Base-by-base conservation (phyloP, 768 basidiomycete genomes). In the Guyanaporus albipodus region DNA sequence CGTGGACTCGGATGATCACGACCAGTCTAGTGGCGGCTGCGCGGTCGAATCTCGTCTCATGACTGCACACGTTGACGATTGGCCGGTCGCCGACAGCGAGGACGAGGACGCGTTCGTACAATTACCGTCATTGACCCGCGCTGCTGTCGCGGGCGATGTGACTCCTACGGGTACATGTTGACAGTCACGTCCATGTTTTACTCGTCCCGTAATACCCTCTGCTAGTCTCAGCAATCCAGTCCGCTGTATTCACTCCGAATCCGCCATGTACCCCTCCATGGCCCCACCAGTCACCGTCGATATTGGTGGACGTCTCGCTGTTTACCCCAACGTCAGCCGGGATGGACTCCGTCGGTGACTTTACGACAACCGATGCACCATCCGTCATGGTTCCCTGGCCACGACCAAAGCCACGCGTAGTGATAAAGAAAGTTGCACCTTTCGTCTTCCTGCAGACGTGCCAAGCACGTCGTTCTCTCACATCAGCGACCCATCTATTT, bases 31-130 rank as follows among this genome's bases (percentile, higher is more conserved):
- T n/a, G n/a, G n/a, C n/a, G n/a, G n/a, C n/a, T n/a, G n/a, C n/a
- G n/a, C n/a, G n/a, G n/a, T n/a, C n/a, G n/a, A n/a, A n/a, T n/a
- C n/a, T n/a, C n/a, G n/a, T n/a, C 24, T 21, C 40, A 53, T 64
- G 55, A 19, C 40, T 15, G 36, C 24, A 29, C 36, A 26, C 7
- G 46, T 55, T 22, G 53, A 65, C 15, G 67, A 74, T 46, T 76
- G 76, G 60, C 60, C 75, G n/a, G 70, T 78, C 41, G 72, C 72
- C 21, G 78, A 75, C 55, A 79, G 78, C 58, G 73, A 74, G 41
- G 73, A 64, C 22, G 73, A 74, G 38, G 61, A 48, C 27, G 36
- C 0, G 18, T 44, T 46, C 6, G 4, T 26, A 8, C 44, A 27
- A 21, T 15, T 48, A n/a, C 48, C 14, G 0, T 29, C 26, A 41